Conservation (phyloP, 768 basidiomycete genomes). For the Crucibulum laeve region DNA sequence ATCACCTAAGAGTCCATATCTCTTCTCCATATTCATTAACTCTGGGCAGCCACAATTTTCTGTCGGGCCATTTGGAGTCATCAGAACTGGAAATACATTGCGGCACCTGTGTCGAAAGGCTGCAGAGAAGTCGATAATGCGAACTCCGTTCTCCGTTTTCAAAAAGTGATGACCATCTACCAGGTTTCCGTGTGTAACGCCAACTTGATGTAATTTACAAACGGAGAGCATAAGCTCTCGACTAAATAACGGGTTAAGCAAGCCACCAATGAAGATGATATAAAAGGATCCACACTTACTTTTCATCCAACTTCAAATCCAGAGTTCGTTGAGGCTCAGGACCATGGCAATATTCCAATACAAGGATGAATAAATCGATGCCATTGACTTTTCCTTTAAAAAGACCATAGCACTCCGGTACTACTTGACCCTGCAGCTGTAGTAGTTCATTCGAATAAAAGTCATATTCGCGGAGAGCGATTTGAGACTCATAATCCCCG, state of each 20-base stretch:
- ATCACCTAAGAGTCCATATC: conserved; percentile 11
- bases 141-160: conserved; percentile 19
- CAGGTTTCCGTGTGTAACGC: conserved; percentile 30
- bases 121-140: conserved; percentile 31
- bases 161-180: conserved; percentile 25
- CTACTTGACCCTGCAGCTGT: conserved; percentile 30
- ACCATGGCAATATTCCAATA: conserved; percentile 33
- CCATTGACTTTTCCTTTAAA: conserved; percentile 23
- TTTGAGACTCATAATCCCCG: conserved; percentile 16
- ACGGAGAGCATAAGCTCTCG: conserved; percentile 25
- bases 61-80: background rate
- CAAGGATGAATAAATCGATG: conserved; percentile 22
- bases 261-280: background rate
- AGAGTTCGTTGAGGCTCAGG: too few species aligned
- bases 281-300: conserved; percentile 13
- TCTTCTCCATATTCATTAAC: conserved; percentile 14
- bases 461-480: conserved; percentile 24
- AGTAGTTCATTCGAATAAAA: conserved; percentile 27
- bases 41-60: conserved; percentile 15
- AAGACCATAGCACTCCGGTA: conserved; percentile 34
- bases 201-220: conserved; percentile 29
- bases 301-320: conserved; percentile 10
- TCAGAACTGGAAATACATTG: conserved; percentile 9
- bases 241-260: conserved; percentile 13
- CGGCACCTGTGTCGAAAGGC: conserved; percentile 26